Evolutionary conservation across 1,284 basidiomycete species (phyloP).

Genomic region (Schizophyllum commune): DNA sequence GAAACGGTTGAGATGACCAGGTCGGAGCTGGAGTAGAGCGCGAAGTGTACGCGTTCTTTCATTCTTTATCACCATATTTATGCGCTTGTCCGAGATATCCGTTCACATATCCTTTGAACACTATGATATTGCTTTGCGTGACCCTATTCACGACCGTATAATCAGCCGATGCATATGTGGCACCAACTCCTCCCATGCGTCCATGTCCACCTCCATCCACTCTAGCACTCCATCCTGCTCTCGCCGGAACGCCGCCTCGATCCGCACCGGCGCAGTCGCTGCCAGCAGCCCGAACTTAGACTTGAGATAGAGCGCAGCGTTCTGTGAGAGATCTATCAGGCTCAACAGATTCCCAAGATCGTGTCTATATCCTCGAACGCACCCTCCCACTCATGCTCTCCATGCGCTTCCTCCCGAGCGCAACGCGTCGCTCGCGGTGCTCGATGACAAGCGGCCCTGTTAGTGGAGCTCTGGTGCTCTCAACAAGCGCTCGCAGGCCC

Average conservation of each 20-base stretch:
- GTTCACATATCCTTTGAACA: too few relatives aligned
- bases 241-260: slow-evolving; percentile 21
- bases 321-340: slow-evolving; percentile 12
- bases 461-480: background rate
- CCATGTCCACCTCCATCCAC: slow-evolving; percentile 25
- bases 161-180: slow-evolving; percentile 20
- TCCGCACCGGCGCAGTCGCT: slow-evolving; percentile 18
- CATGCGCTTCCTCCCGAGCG: slow-evolving; percentile 23
- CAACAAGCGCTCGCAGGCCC: background rate
- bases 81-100: too few relatives aligned
- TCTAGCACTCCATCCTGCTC: slow-evolving; percentile 10
- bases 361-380: slow-evolving; percentile 3
- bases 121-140: too few relatives aligned
- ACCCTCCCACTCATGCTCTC: slow-evolving; percentile 23
- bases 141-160: slow-evolving; percentile 11
- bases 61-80: too few relatives aligned
- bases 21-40: too few relatives aligned
- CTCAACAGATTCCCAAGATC: background rate
- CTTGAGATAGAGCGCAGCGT: slow-evolving; percentile 26
- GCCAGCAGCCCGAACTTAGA: slow-evolving; percentile 26
- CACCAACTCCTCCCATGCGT: slow-evolving; percentile 28
- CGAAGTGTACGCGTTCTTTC: too few relatives aligned
- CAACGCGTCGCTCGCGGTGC: slow-evolving; percentile 22
- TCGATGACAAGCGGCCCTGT: slow-evolving; percentile 12
- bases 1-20: too few relatives aligned